Evolutionary conservation across 179 eudicot genomes (phyloP).

Genomic region (Silene noctiflora): DNA sequence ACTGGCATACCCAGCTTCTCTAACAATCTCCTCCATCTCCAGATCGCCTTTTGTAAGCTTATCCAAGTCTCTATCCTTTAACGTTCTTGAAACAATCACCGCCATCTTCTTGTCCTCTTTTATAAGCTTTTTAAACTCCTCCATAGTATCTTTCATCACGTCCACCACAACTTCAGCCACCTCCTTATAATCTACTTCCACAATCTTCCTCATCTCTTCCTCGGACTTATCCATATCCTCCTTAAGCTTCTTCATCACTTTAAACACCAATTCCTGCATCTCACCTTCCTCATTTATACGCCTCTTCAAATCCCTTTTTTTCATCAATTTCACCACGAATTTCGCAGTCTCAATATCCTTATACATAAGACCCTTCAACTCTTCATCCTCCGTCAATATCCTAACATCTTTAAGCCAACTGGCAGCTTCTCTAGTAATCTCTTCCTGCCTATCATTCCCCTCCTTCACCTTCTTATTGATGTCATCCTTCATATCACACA

Average conservation of each 20-base stretch:
- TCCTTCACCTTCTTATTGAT: background rate
- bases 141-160: background rate
- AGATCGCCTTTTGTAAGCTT: background rate
- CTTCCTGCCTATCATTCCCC: background rate
- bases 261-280: background rate
- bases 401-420: background rate
- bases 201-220: background rate
- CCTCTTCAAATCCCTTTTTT: background rate
- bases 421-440: background rate
- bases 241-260: constrained; percentile 4
- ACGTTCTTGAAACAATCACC: background rate
- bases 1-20: background rate
- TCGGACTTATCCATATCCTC: background rate
- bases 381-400: background rate
- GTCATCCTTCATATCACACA: background rate
- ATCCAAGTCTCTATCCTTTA: background rate
- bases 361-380: background rate
- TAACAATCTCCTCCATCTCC: constrained; percentile 8
- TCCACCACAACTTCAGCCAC: constrained; percentile 11
- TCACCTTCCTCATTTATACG: background rate
- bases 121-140: constrained; percentile 1
- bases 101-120: constrained; percentile 5
- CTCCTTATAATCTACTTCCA: background rate
- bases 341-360: background rate
- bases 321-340: background rate